Evolutionary conservation across 805 yeast genomes (phyloP).

Genomic region (Wickerhamiella spandovensis): DNA sequence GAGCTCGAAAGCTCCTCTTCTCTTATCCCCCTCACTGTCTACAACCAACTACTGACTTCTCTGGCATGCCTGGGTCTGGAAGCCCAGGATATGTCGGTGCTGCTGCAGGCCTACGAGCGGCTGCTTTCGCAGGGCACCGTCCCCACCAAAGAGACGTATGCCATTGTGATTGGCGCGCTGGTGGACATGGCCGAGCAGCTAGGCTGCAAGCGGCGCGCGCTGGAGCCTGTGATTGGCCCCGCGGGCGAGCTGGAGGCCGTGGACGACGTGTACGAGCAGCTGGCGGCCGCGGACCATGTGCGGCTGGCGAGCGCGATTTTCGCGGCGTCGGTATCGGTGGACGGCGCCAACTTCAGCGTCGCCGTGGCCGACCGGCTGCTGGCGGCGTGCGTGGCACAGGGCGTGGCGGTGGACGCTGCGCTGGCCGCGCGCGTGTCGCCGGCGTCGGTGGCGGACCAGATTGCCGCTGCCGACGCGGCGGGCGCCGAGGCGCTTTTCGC

Average conservation of each 20-base stretch:
- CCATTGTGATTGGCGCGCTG: constrained; percentile 17
- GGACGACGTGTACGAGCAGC: constrained; percentile 17
- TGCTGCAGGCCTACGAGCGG: constrained; percentile 21
- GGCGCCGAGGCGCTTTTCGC: constrained; percentile 15
- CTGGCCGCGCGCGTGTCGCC: background rate
- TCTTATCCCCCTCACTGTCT: constrained; percentile 14
- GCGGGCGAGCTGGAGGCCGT: constrained; percentile 15
- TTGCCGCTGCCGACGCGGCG: constrained; percentile 3
- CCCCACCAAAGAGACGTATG: constrained; percentile 21
- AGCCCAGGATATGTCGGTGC: constrained; percentile 14
- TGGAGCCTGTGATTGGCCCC: constrained; percentile 11
- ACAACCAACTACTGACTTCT: constrained; percentile 17
- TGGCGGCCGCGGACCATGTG: constrained; percentile 16
- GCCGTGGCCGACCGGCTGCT: constrained; percentile 8
- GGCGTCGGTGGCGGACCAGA: background rate
- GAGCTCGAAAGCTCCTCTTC: constrained; percentile 7
- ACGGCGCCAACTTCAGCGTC: constrained; percentile 4
- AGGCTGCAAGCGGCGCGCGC: background rate
- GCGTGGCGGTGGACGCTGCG: constrained; percentile 5
- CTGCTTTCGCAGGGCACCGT: constrained; percentile 15
- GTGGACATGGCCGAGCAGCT: constrained; percentile 13
- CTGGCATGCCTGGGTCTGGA: constrained; percentile 8
- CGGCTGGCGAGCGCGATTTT: constrained; percentile 10
- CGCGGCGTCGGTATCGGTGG: constrained; percentile 8
- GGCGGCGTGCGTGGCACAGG: constrained; percentile 4